Base-by-base conservation (phyloP, 805 yeast species). In the Isabelozyma rhagii region DNA sequence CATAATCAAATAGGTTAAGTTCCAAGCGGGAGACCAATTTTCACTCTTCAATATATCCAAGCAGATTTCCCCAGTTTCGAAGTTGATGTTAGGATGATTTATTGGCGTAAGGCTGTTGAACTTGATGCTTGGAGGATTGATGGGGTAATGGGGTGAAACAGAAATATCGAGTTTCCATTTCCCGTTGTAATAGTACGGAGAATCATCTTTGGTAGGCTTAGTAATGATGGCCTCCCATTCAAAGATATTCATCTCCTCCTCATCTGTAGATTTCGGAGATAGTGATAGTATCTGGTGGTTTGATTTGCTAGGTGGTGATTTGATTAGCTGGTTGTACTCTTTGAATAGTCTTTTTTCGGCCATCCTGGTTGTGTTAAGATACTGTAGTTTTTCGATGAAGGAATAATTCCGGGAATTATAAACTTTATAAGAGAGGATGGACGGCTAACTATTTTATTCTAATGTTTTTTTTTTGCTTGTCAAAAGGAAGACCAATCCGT, bases 21-120 rank as follows among this genome's bases (percentile, higher is more conserved):
- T 79, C 88, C 90, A 86, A 1, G 88, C 89, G 0, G 93, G 92
- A 0, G 88, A 78, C 92, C 92, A 87, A 51, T 72, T 72, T 14
- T 69, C 77, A 42, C 54, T 61, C 48, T 82, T 80, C 45, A 87
- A 66, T 8, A 86, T 81, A 60, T 85, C 89, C 5, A 87, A 66
- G 63, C 93, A 87, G 7, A 87, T 84, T 53, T 84, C 89, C 0
- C 93, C 93, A 1, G 83, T 73, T 47, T 58, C 59, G 9, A 64
- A 40, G 48, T 69, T 66, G 46, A 74, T 68, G 49, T 74, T 74
- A 10, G 79, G 79, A 51, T 74, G 79, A 47, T 61, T 56, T 45
- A 74, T 69, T 10, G 75, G 74, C 2, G 78, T 68, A 31, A 51
- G 62, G 44, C 55, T 64, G 48, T 45, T 58, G 55, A 86, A 86